Base-by-base conservation (phyloP, 2,329 filamentous ascomycete genomes). In the Purpureocillium lavendulum region DNA sequence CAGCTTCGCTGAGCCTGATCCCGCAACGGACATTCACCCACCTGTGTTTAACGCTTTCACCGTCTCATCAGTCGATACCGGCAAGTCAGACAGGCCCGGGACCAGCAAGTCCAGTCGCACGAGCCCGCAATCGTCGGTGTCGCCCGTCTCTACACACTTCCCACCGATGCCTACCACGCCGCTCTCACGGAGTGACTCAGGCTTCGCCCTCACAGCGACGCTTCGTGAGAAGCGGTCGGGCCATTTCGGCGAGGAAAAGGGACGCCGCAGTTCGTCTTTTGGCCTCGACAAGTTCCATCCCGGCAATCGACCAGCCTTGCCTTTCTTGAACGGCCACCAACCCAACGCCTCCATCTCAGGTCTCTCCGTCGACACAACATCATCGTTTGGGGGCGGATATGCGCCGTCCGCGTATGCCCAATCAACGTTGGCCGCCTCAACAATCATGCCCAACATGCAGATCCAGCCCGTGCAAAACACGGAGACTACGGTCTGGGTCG, bases 161-260 rank as follows among this genome's bases (percentile, higher is more conserved):
- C 84, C 87, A 8, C 76, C 80, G 0, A 68, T 87, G 61, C 83
- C 85, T 4, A 75, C 75, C 3, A 90, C 86, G 3, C 83, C 86
- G 0, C 77, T 85, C n/a, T 94, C 88, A 6, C 77, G 88, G 13
- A 94, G 84, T 53, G 92, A 98, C 56, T 96, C 90, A 4, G 90
- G 87, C 2, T 94, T 92, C 60, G 85, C 87, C 29, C 69, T 95
- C 40, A 82, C 89, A 46, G 80, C 85, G 14, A 94, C 87, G 4
- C 69, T 98, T 41, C 80, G 88, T 26, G 92, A 97, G 64, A 98
- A 97, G 67, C 79, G 90, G 38, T 97, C 92, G 3, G 89, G 86
- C 2, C 87, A 96, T 58, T 95, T 97, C 50, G 59, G 60, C n/a
- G 85, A 92, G 53, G 78, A 83, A 46, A 66, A 73, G 48, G 84